Base-by-base conservation (phyloP, 805 yeast species). In the Candida hungchunana region DNA sequence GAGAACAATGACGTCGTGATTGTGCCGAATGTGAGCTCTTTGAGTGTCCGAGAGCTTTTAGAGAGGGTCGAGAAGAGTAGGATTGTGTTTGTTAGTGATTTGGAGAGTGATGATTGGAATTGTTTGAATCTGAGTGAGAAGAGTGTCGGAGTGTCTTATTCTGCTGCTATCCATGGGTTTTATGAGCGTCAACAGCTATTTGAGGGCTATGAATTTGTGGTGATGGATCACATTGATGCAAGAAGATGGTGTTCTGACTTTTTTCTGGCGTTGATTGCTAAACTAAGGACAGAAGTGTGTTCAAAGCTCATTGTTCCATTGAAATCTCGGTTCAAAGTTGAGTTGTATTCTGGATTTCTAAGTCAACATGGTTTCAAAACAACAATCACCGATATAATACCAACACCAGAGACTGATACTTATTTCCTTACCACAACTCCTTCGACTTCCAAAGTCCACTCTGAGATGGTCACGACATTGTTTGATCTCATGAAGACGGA, bases 171-270 rank as follows among this genome's bases (percentile, higher is more conserved):
- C n/a, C 27, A 25, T 25, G 7, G n/a, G 7, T 14, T 25, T 7
- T 13, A 25, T 25, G 27, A 9, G 15, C 15, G 8, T 7, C 10
- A 7, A 9, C 10, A 25, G 15, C 15, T 25, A 9, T 13, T 11
- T 12, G 27, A 14, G 9, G 12, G 23, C 10, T 36, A 15, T 15
- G 41, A 43, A 23, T 40, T 43, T 28, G 23, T 40, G 7, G 22
- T 40, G 19, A 12, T 43, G 24, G 47, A 40, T 18, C 31, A 26
- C 8, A 23, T 43, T 20, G 44, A 40, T 29, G 41, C 32, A 9
- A 20, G 47, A 14, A 13, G 36, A 8, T 4, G 32, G 22, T 37
- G 20, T 25, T 20, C 35, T 8, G 47, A 43, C 17, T 14, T 43
- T 16, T 32, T 43, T 18, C 18, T 43, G 8, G 44, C 44, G 7